Conservation (phyloP, 1,284 basidiomycete genomes). For the Tylopilus sp. region DNA sequence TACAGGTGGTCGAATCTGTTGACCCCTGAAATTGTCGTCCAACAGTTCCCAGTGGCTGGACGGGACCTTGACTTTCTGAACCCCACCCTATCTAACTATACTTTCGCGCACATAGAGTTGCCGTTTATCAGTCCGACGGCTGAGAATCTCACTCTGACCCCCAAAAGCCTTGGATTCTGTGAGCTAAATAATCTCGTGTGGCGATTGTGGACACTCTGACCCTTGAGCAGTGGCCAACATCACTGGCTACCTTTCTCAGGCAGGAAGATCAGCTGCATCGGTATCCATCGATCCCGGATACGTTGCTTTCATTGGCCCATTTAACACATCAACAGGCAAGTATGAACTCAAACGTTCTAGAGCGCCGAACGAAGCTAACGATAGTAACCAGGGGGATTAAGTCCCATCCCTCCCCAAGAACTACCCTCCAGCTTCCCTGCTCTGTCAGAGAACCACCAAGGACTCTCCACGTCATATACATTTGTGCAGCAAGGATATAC, state of each 20-base stretch:
- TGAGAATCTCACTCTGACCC: neutral
- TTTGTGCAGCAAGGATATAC: too few species aligned
- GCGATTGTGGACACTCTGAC: neutral
- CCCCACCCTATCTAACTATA: neutral
- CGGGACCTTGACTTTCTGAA: neutral
- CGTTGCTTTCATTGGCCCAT: neutral
- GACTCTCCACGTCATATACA: too few species aligned
- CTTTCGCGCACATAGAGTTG: neutral
- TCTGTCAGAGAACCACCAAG: neutral
- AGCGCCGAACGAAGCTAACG: neutral
- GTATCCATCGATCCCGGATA: neutral
- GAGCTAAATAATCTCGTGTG: neutral
- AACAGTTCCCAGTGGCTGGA: neutral
- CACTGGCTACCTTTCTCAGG: neutral
- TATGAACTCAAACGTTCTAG: neutral
- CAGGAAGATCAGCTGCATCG: neutral
- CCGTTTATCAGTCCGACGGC: neutral
- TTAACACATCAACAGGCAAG: neutral
- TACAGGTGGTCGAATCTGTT: neutral
- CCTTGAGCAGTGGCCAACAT: neutral
- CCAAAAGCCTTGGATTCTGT: neutral
- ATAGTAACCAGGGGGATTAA: neutral
- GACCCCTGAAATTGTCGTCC: neutral
- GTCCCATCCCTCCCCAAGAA: neutral
- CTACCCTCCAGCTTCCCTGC: neutral